Percentiles rank a stretch among this genome's conserved stretches.
Conservation (phyloP, 2,329 filamentous ascomycete species). For the Escovopsis sp. region DNA sequence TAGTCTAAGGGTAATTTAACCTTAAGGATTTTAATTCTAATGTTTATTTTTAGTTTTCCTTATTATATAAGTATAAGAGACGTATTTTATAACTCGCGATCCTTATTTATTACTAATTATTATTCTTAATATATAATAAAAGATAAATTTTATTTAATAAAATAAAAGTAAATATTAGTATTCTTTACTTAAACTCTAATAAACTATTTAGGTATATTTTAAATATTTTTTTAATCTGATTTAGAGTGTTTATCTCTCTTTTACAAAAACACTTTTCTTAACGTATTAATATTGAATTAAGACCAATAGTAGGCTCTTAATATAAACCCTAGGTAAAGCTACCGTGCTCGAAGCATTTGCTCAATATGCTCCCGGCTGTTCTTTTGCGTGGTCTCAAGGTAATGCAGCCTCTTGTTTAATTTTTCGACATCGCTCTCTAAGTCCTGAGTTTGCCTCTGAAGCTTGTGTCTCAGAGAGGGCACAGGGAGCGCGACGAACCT, state of each 20-base stretch:
- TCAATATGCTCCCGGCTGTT: conserved; percentile 88
- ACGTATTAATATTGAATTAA: too few relatives aligned
- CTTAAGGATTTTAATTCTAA: too few relatives aligned
- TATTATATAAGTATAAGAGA: background rate
- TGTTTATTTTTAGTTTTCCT: too few relatives aligned
- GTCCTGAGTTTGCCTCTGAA: conserved; percentile 59
- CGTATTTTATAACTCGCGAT: background rate
- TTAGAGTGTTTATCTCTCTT: background rate
- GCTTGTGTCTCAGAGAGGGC: conserved; percentile 56
- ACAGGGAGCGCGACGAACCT: conserved; percentile 83
- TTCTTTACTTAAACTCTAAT: too few relatives aligned
- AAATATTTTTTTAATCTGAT: background rate
- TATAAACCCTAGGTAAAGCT: too few relatives aligned
- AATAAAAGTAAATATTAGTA: too few relatives aligned
- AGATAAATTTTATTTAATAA: too few relatives aligned
- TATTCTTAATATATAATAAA: too few relatives aligned
- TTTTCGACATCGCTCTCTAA: conserved; percentile 66
- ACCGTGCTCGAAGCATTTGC: conserved; percentile 47
- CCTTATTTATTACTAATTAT: too few relatives aligned
- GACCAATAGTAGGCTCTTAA: too few relatives aligned
- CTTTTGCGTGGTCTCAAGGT: conserved; percentile 87
- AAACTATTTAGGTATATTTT: background rate
- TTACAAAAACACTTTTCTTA: background rate
- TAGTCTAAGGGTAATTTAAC: too few relatives aligned
- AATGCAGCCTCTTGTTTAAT: conserved; percentile 77